Base-by-base conservation (phyloP, 768 basidiomycete species). In the Psilocybe cyanescens region DNA sequence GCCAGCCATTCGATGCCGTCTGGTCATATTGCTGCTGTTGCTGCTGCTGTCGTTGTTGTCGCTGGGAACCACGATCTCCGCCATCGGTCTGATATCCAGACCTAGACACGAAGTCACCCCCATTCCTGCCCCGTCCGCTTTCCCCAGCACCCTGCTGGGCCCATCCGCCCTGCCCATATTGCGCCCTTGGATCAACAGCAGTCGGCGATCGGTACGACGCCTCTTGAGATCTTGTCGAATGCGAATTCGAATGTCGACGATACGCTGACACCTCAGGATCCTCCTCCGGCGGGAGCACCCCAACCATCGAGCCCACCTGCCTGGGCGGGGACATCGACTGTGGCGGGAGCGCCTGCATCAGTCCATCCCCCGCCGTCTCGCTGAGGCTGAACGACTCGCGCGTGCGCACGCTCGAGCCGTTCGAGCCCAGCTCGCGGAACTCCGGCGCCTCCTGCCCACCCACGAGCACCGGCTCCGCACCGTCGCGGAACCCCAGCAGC, bases 271-370 rank as follows among this genome's bases (percentile, higher is more conserved):
- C 51, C 8, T 62, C 28, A 39, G 53, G 11, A 19, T 59, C 56
- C 2, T 35, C 56, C 19, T 59, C 57, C 5, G 19, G 55, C 37
- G 68, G 71, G 4, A 72, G 48, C 4, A 72, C 71, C 17, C 71
- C 71, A 4, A 70, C 71, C 71, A 72, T 70, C 6, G 69, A 62
- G 1, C 58, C 58, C 2, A 71, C 60, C 35, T 64, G 61, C 29
- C 70, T 57, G 8, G 60, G 58, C 44, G 70, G 70, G 7, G 68
- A 71, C 16, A 47, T 53, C 12, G 55, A 30, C 19, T 46, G 31
- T 30, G 52, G 61, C 45, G n/a, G 8, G 4, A 30, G 58, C 46
- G 12, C 33, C 45, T 35, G 50, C 60, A 37, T 46, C 62, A 39
- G 33, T 57, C 33, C 47, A 37, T 35, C 49, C 29, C 14, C 49